Evolutionary conservation across 495 filamentous ascomycete genomes (phyloP).

Genomic region (Lasiosphaeris hirsuta): DNA sequence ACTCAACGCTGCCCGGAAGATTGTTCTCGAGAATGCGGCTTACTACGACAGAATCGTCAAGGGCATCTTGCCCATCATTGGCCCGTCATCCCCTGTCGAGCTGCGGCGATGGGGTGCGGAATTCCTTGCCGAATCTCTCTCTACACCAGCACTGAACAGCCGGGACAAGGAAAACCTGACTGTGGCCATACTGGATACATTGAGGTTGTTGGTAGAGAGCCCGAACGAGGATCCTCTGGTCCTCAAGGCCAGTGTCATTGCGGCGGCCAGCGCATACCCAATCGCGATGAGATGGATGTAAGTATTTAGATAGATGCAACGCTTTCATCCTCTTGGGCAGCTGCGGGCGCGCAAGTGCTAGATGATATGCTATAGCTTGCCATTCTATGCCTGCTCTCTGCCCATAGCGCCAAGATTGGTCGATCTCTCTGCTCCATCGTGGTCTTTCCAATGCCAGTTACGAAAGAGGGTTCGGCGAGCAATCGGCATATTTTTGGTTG

Average conservation of each 20-base stretch:
- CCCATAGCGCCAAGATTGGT: too few relatives aligned
- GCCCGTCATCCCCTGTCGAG: slow-evolving; percentile 66
- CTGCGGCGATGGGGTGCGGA: slow-evolving; percentile 93
- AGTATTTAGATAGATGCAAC: slow-evolving; percentile 39
- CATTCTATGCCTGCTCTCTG: not conserved
- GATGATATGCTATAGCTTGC: not conserved
- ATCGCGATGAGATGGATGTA: slow-evolving; percentile 91
- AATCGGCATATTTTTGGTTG: slow-evolving; percentile 7
- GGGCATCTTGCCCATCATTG: slow-evolving; percentile 85
- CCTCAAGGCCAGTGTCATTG: slow-evolving; percentile 78
- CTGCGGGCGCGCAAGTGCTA: too few relatives aligned
- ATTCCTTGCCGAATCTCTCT: slow-evolving; percentile 94
- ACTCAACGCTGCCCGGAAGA: slow-evolving; percentile 79
- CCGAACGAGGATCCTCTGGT: slow-evolving; percentile 70
- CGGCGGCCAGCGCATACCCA: slow-evolving; percentile 85
- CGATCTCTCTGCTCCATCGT: too few relatives aligned
- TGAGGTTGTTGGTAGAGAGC: slow-evolving; percentile 70
- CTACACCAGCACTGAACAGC: slow-evolving; percentile 69
- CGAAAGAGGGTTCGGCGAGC: not conserved
- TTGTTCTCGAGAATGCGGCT: slow-evolving; percentile 75
- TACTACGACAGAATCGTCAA: slow-evolving; percentile 89
- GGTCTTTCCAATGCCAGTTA: too few relatives aligned
- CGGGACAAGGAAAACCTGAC: slow-evolving; percentile 74
- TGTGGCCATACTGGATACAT: slow-evolving; percentile 65
- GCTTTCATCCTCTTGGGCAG: slow-evolving; percentile 2